Conservation (phyloP, 2,329 filamentous ascomycete species). For the Stylonectria norvegica region DNA sequence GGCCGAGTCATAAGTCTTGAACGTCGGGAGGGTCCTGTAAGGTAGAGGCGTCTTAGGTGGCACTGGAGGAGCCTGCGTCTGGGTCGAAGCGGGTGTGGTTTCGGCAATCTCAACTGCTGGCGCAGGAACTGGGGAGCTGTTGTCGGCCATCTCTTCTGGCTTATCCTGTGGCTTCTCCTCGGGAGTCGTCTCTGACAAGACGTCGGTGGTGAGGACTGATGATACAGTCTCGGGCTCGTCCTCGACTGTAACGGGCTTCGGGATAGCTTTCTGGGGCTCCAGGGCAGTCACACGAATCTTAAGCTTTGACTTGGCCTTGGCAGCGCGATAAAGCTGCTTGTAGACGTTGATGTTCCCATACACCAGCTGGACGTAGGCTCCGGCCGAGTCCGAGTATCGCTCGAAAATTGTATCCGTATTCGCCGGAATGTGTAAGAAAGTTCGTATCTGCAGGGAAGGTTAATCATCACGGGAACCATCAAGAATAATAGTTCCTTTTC, state of each 20-base stretch:
- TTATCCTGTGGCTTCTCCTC: conserved; percentile 15
- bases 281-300: conserved; percentile 69
- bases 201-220: conserved; percentile 7
- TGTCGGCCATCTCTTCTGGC: conserved; percentile 9
- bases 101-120: conserved; percentile 10
- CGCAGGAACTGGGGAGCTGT: conserved; percentile 15
- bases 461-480: conserved; percentile 6
- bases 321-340: conserved; percentile 94
- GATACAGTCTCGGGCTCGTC: conserved; percentile 41
- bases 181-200: not conserved
- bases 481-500: not conserved
- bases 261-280: conserved; percentile 29
- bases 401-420: conserved; percentile 62
- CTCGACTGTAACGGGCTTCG: conserved; percentile 48
- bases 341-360: conserved; percentile 76
- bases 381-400: conserved; percentile 92
- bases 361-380: conserved; percentile 75
- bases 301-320: conserved; percentile 97
- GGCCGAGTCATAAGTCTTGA: conserved; percentile 26
- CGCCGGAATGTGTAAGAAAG: conserved; percentile 33
- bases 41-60: conserved; percentile 14
- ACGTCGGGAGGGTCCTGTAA: conserved; percentile 18
- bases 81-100: conserved; percentile 1
- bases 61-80: conserved; percentile 20
- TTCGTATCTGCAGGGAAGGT: conserved; percentile 32